These are phyloP conservation scores for Plasmodium sp. DNA, from an alignment of 169 alveolate genomes.

Conservation along the genomic window DNA sequence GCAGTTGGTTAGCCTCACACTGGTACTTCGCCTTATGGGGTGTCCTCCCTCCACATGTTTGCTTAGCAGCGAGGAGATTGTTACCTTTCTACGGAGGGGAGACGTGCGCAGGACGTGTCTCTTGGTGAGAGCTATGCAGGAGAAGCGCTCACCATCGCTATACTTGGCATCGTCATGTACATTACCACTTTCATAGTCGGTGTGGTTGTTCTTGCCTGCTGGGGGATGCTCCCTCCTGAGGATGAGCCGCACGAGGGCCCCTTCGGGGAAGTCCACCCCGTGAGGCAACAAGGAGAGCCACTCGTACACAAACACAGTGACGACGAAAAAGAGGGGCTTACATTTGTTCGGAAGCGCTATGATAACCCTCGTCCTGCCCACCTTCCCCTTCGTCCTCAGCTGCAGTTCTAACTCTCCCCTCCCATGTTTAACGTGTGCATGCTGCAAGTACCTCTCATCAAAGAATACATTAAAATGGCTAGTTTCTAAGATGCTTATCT, in stretches of 20 bases:
- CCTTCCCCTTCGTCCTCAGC: not conserved
- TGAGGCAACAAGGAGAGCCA: constrained; percentile 8
- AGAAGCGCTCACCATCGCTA: not conserved
- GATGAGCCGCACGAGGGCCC: constrained; percentile 2
- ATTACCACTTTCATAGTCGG: not conserved
- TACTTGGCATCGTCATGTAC: not conserved
- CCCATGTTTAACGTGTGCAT: constrained; percentile 9
- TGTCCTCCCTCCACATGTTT: not conserved
- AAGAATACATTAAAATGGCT: constrained; percentile 20
- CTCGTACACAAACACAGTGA: constrained; percentile 17
- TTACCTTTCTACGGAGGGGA: not conserved
- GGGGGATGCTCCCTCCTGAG: not conserved
- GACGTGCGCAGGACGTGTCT: not conserved
- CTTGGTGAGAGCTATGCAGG: not conserved
- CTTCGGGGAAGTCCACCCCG: constrained; percentile 24
- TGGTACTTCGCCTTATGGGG: not conserved
- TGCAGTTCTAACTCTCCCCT: constrained; percentile 10
- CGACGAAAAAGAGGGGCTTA: constrained; percentile 15
- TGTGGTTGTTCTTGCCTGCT: not conserved
- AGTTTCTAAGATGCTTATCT: not conserved
- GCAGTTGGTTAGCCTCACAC: not conserved
- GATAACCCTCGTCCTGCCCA: constrained; percentile 17
- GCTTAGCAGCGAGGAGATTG: not conserved
- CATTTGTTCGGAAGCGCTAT: constrained; percentile 21
- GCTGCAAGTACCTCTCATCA: constrained; percentile 10